phyloP scores from a whole-genome alignment of 1,139 yeast species.

The Sugiyamaella japonica region DNA sequence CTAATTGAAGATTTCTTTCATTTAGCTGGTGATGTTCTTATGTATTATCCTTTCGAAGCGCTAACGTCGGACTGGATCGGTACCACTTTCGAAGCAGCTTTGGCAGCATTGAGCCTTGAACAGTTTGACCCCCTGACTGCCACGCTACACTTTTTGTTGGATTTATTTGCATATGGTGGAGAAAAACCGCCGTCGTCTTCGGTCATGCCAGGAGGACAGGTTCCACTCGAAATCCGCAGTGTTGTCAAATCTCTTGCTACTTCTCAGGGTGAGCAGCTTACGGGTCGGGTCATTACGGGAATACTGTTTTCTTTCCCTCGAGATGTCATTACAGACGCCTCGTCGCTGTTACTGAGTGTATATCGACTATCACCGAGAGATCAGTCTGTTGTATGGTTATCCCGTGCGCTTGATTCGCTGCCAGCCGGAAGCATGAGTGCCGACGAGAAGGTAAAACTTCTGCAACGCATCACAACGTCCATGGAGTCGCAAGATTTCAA shows the following conservation, averaged over 20 bases:
- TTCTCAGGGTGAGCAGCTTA: conserved; percentile 58
- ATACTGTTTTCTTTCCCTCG: conserved; percentile 69
- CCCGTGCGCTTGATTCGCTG: conserved; percentile 53
- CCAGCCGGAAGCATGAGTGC: conserved; percentile 60
- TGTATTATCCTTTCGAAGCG: conserved; percentile 72
- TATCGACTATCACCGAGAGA: conserved; percentile 52
- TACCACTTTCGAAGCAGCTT: conserved; percentile 60
- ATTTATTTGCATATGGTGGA: conserved; percentile 80
- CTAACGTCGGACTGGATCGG: conserved; percentile 57
- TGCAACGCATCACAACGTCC: conserved; percentile 58
- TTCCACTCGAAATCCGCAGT: conserved; percentile 54
- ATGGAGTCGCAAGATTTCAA: conserved; percentile 69
- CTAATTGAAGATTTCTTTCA: conserved; percentile 86
- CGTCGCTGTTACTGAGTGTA: conserved; percentile 69
- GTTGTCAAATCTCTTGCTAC: conserved; percentile 48
- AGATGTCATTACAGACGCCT: conserved; percentile 73
- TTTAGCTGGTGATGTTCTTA: conserved; percentile 74
- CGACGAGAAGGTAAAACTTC: conserved; percentile 63
- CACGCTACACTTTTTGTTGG: conserved; percentile 73
- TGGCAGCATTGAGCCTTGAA: conserved; percentile 57
- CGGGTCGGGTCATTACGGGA: conserved; percentile 60
- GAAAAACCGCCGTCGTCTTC: conserved; percentile 77
- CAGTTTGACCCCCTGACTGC: conserved; percentile 73
- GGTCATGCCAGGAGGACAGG: conserved; percentile 47
- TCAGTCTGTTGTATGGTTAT: conserved; percentile 60